A percentile compares a stretch with the other conserved stretches of the same genome.
Conservation (phyloP, 2,329 filamentous ascomycete genomes). For the Cladosporium sphaerospermum region DNA sequence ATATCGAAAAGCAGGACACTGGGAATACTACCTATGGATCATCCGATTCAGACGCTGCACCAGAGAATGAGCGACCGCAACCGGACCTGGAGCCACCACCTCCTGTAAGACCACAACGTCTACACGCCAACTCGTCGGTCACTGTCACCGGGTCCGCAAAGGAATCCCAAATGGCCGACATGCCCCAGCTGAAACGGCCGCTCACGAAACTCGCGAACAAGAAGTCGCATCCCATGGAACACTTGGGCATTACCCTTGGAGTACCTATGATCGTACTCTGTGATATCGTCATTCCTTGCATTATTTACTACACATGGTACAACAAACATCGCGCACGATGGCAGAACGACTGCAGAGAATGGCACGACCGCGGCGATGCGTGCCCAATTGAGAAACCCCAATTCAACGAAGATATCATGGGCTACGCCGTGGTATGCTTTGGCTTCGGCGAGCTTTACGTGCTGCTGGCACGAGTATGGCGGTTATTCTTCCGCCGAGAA, state of each 20-base stretch:
- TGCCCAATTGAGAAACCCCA: constrained; percentile 20
- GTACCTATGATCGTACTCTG: constrained; percentile 27
- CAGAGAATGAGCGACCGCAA: not conserved
- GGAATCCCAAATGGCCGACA: not conserved
- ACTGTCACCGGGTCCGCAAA: constrained; percentile 1
- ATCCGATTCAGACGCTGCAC: not conserved
- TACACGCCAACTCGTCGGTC: constrained; percentile 1
- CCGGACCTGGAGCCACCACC: not conserved
- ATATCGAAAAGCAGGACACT: not conserved
- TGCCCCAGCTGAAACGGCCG: constrained; percentile 2
- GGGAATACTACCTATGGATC: not conserved
- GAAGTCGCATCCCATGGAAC: constrained; percentile 16
- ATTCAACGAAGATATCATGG: constrained; percentile 26
- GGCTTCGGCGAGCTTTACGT: constrained; percentile 30
- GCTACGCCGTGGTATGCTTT: constrained; percentile 25
- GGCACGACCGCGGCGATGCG: constrained; percentile 15
- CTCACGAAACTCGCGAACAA: constrained; percentile 16
- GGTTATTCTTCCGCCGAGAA: constrained; percentile 23
- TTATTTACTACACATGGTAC: constrained; percentile 30
- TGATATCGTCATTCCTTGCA: constrained; percentile 27
- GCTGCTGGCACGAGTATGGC: constrained; percentile 23
- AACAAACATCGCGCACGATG: constrained; percentile 15
- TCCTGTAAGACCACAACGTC: constrained; percentile 2
- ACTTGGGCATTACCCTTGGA: constrained; percentile 25
- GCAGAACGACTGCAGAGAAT: constrained; percentile 16